Conservation (phyloP, 2,329 filamentous ascomycete genomes). For the Fusarium verrucosum region DNA sequence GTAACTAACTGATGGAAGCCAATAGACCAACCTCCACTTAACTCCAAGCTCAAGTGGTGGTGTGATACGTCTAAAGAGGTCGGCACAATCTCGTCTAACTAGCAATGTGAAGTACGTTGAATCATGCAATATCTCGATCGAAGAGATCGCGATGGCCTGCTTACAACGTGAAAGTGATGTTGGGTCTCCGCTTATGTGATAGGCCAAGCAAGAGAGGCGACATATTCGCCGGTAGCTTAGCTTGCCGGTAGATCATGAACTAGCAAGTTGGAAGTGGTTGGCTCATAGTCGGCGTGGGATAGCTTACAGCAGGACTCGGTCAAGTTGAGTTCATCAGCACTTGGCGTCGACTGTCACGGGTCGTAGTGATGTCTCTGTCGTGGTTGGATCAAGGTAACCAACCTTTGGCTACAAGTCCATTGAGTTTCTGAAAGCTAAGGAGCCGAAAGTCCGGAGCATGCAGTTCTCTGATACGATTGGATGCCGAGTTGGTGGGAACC, state of each 20-base stretch:
- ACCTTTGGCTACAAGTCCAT: too few relatives aligned
- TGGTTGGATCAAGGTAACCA: too few relatives aligned
- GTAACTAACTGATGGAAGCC: neutral
- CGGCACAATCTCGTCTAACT: neutral
- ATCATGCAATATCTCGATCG: constrained; percentile 10
- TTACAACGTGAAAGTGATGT: neutral
- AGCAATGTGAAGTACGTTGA: neutral
- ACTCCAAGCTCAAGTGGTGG: neutral
- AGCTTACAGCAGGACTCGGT: constrained; percentile 9
- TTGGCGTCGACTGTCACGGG: neutral
- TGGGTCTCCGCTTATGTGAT: constrained; percentile 5
- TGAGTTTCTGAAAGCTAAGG: constrained; percentile 2
- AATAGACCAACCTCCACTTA: neutral
- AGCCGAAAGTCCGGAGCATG: constrained; percentile 14
- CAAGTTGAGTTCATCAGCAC: neutral
- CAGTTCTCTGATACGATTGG: constrained; percentile 18
- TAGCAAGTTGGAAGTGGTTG: constrained; percentile 7
- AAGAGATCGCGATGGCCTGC: constrained; percentile 12
- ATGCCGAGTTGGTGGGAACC: constrained; percentile 24
- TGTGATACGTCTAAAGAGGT: neutral
- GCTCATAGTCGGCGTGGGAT: neutral
- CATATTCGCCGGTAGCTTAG: constrained; percentile 9
- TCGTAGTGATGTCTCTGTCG: too few relatives aligned
- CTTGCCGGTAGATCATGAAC: constrained; percentile 13
- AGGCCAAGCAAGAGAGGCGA: constrained; percentile 1